Evolutionary conservation across 2,329 filamentous ascomycete genomes (phyloP).

Genomic region (Microsporum audouinii): DNA sequence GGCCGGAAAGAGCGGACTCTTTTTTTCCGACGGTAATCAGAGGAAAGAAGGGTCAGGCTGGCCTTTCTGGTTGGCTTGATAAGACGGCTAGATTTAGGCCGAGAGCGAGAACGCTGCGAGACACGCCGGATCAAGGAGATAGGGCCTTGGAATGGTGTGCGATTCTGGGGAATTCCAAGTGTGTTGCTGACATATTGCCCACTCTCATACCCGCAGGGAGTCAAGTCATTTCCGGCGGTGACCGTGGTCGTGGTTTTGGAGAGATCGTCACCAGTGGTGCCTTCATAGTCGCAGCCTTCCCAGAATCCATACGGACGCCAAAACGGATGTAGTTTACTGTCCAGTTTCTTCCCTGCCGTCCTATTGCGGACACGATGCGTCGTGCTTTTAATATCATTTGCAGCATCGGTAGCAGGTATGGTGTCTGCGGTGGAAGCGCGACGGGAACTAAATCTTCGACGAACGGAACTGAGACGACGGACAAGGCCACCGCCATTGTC

Average conservation of each 20-base stretch:
- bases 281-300: slow-evolving; percentile 42
- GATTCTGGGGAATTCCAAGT: slow-evolving; percentile 43
- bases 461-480: slow-evolving; percentile 28
- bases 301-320: slow-evolving; percentile 55
- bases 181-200: slow-evolving; percentile 42
- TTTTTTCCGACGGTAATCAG: slow-evolving; percentile 12
- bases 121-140: slow-evolving; percentile 26
- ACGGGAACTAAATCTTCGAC: slow-evolving; percentile 28
- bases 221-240: background rate
- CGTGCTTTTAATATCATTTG: slow-evolving; percentile 8
- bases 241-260: slow-evolving; percentile 6
- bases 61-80: slow-evolving; percentile 12
- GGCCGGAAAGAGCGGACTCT: slow-evolving; percentile 27
- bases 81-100: slow-evolving; percentile 3
- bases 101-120: slow-evolving; percentile 21
- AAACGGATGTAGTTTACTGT: slow-evolving; percentile 46
- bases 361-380: slow-evolving; percentile 32
- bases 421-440: slow-evolving; percentile 21
- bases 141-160: slow-evolving; percentile 34
- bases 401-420: background rate
- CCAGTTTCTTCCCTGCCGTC: slow-evolving; percentile 34
- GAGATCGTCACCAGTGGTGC: slow-evolving; percentile 19
- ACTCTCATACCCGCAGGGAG: slow-evolving; percentile 19
- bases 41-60: slow-evolving; percentile 24
- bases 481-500: slow-evolving; percentile 13